phyloP scores from a whole-genome alignment of 257 asterid species.

The Fraxinus excelsior region DNA sequence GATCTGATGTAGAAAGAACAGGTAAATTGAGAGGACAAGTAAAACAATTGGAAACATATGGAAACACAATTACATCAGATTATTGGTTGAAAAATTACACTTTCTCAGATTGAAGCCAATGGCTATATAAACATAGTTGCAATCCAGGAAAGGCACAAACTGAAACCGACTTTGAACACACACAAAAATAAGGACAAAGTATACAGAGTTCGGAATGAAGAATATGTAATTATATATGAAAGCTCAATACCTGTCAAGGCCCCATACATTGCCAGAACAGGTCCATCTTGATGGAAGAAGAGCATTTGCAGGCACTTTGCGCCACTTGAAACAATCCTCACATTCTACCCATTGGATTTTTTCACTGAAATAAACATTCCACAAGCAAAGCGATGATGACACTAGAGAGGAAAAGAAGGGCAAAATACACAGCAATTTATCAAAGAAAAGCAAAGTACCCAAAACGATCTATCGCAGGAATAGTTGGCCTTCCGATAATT shows the following conservation, averaged over 20 bases:
- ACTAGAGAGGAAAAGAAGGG: not conserved
- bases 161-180: not conserved
- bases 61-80: not conserved
- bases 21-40: not conserved
- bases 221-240: not conserved
- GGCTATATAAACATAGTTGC: not conserved
- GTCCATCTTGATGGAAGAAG: slow-evolving; percentile 78
- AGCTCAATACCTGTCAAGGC: slow-evolving; percentile 55
- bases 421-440: slow-evolving; percentile 1
- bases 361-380: slow-evolving; percentile 46
- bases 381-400: slow-evolving; percentile 17
- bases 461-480: slow-evolving; percentile 52
- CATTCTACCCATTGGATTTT: slow-evolving; percentile 83
- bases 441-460: slow-evolving; percentile 57
- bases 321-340: slow-evolving; percentile 95
- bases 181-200: not conserved
- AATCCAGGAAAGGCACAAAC: not conserved
- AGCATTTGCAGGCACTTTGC: slow-evolving; percentile 74
- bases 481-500: slow-evolving; percentile 89
- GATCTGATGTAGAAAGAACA: slow-evolving; percentile 34
- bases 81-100: not conserved
- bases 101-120: not conserved
- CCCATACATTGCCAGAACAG: slow-evolving; percentile 70
- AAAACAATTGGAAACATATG: not conserved
- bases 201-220: not conserved